Evolutionary conservation across 192 early-diverging fungal species (phyloP).

Genomic region (Umbelopsis isabellina): DNA sequence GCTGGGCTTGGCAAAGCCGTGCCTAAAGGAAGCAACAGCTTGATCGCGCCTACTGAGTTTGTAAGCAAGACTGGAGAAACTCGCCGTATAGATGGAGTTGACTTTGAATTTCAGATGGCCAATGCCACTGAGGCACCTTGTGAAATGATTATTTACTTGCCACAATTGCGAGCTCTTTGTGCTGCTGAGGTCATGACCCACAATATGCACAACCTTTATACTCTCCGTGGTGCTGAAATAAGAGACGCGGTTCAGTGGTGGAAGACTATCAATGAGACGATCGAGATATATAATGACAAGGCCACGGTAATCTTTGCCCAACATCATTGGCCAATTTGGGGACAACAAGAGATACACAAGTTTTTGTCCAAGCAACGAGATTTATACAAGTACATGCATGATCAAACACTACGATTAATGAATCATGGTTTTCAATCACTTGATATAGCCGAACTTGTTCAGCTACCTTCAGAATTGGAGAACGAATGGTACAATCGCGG

Average conservation of each 20-base stretch:
- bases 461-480: neutral
- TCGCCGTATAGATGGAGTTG: neutral
- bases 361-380: constrained; percentile 18
- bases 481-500: constrained; percentile 18
- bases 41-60: neutral
- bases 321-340: constrained; percentile 21
- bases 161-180: constrained; percentile 1
- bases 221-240: constrained; percentile 18
- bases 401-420: constrained; percentile 4
- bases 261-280: constrained; percentile 5
- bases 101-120: constrained; percentile 19
- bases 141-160: constrained; percentile 7
- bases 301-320: neutral
- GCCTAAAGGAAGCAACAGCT: neutral
- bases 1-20: constrained; percentile 1
- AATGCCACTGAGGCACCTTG: constrained; percentile 11
- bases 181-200: constrained; percentile 19
- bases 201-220: constrained; percentile 19
- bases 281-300: neutral
- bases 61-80: constrained; percentile 1
- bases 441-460: neutral
- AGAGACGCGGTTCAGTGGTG: constrained; percentile 12
- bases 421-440: neutral
- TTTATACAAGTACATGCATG: constrained; percentile 13
- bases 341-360: neutral